These are phyloP conservation scores for Fusarium equiseti DNA, from an alignment of 2,329 filamentous ascomycete species.

Conservation along the genomic window DNA sequence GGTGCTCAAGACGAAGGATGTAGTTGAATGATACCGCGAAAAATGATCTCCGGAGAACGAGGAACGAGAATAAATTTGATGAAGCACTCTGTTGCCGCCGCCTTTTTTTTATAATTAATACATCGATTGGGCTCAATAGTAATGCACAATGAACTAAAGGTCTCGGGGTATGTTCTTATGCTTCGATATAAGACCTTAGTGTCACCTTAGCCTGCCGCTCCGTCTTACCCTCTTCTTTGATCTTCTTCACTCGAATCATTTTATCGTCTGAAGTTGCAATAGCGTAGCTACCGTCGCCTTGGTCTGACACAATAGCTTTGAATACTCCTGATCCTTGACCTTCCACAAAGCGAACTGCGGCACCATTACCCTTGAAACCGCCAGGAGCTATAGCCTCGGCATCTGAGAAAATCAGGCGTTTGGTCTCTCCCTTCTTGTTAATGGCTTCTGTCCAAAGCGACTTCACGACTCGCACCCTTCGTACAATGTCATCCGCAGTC, in stretches of 20 bases:
- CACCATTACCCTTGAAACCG: neutral
- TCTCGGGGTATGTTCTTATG: neutral
- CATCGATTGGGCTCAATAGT: neutral
- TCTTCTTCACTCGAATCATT: conserved; percentile 47
- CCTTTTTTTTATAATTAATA: neutral
- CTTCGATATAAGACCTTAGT: conserved; percentile 32
- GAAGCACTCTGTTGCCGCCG: neutral
- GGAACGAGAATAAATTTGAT: conserved; percentile 2
- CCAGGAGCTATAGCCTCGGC: conserved; percentile 40
- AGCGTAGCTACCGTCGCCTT: conserved; percentile 40
- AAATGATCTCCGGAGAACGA: conserved; percentile 14
- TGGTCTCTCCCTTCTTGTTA: conserved; percentile 41
- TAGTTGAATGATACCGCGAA: conserved; percentile 46
- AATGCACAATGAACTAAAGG: neutral
- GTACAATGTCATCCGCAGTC: conserved; percentile 65
- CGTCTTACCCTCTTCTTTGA: conserved; percentile 52
- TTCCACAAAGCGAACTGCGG: conserved; percentile 37
- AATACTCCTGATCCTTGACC: conserved; percentile 10
- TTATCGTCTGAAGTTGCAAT: conserved; percentile 38
- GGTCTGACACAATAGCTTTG: conserved; percentile 7
- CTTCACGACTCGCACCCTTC: conserved; percentile 71
- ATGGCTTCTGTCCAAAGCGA: conserved; percentile 70
- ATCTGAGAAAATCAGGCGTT: conserved; percentile 57
- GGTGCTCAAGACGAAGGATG: conserved; percentile 4
- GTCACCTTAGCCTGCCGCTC: conserved; percentile 45